Evolutionary conservation across 192 early-diverging fungal genomes (phyloP).

Genomic region (Diversispora epigaea): DNA sequence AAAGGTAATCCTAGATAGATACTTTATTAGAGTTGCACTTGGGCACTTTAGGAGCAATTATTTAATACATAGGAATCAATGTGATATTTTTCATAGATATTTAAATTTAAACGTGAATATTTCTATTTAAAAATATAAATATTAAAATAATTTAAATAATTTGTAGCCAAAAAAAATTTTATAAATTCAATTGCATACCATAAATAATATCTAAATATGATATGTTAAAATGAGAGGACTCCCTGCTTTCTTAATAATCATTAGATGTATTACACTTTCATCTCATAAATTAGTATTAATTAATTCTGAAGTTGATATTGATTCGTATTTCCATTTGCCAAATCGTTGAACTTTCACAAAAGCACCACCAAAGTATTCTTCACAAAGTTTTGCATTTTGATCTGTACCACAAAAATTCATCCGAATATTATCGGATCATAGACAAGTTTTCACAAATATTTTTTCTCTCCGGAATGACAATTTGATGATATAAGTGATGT

Average conservation of each 20-base stretch:
- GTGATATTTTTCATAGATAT: constrained; percentile 15
- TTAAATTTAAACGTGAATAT: constrained; percentile 26
- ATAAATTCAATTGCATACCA: neutral
- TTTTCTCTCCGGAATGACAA: too few species aligned
- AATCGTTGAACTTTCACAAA: neutral
- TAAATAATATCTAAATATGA: constrained; percentile 16
- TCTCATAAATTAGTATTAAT: constrained; percentile 14
- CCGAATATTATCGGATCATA: neutral
- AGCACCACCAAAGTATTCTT: constrained; percentile 11
- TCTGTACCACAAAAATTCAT: constrained; percentile 23
- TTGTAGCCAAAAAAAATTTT: neutral
- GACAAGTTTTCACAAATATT: too few species aligned
- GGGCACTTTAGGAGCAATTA: too few species aligned
- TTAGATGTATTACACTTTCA: constrained; percentile 21
- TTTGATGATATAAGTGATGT: too few species aligned
- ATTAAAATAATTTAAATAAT: neutral
- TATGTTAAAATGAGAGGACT: constrained; percentile 19
- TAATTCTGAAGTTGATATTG: constrained; percentile 8
- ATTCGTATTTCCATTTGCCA: neutral
- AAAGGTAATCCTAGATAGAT: too few species aligned
- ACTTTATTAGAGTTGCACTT: too few species aligned
- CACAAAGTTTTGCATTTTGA: constrained; percentile 4
- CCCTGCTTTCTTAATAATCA: constrained; percentile 24
- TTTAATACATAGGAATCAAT: too few species aligned
- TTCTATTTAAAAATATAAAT: neutral